Conservation (phyloP, 164 flowering plant species). For the Chimonanthus salicifolius region DNA sequence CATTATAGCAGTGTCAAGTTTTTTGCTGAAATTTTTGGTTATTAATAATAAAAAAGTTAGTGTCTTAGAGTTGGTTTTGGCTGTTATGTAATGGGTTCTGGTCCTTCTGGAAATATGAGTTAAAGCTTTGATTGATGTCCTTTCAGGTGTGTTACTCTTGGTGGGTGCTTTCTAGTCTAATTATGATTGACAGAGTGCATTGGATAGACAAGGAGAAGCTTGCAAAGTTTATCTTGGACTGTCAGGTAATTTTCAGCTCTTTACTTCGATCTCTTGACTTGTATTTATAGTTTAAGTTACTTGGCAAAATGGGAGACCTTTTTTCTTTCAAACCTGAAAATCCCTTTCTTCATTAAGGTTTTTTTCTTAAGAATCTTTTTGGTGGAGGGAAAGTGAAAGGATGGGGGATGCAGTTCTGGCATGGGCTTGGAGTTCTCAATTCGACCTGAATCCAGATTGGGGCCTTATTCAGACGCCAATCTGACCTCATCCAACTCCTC, state of each 20-base stretch:
- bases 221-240: constrained; percentile 64
- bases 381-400: too few species aligned
- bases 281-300: not conserved
- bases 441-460: too few species aligned
- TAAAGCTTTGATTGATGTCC: not conserved
- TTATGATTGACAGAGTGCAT: constrained; percentile 86
- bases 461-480: too few species aligned
- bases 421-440: too few species aligned
- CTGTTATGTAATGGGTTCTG: too few species aligned
- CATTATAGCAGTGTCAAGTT: too few species aligned
- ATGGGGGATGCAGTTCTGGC: too few species aligned
- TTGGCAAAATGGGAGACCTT: not conserved
- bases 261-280: not conserved
- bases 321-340: not conserved
- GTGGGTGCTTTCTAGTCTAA: constrained; percentile 97
- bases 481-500: too few species aligned
- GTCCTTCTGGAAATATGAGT: not conserved
- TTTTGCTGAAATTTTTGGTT: too few species aligned
- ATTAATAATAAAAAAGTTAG: too few species aligned
- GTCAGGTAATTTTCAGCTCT: constrained; percentile 52
- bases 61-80: too few species aligned
- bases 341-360: not conserved
- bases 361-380: too few species aligned
- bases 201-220: constrained; percentile 92
- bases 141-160: constrained; percentile 94